phyloP scores from a whole-genome alignment of 306 rosid genomes.

The Mucuna pruriens region DNA sequence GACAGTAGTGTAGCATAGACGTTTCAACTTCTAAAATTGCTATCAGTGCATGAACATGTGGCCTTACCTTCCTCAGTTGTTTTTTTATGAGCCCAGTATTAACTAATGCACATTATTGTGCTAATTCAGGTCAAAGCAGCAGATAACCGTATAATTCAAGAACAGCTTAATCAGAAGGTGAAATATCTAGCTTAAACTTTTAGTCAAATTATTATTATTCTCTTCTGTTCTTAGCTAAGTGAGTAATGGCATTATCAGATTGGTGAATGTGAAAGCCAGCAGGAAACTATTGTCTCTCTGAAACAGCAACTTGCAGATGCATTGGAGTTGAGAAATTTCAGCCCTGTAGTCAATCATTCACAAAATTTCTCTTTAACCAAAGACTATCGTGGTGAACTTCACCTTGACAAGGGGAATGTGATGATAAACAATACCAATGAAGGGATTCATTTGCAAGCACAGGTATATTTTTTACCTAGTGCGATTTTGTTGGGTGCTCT shows the following conservation, averaged over 20 bases:
- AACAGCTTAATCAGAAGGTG: slow-evolving; percentile 92
- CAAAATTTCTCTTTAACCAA: slow-evolving; percentile 45
- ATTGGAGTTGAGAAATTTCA: slow-evolving; percentile 55
- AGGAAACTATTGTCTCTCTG: slow-evolving; percentile 72
- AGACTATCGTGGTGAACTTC: slow-evolving; percentile 43
- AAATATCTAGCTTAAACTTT: slow-evolving; percentile 23
- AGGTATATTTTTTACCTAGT: slow-evolving; percentile 55
- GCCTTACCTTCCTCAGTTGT: slow-evolving; percentile 17
- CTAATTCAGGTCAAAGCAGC: slow-evolving; percentile 84
- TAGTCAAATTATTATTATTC: neutral
- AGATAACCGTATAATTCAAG: slow-evolving; percentile 93
- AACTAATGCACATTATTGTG: slow-evolving; percentile 39
- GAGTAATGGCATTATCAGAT: slow-evolving; percentile 57
- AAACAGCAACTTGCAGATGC: slow-evolving; percentile 84
- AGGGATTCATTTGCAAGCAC: slow-evolving; percentile 54
- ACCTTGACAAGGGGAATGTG: slow-evolving; percentile 45
- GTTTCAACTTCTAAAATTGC: slow-evolving; percentile 32
- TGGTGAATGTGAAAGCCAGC: slow-evolving; percentile 74
- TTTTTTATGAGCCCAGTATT: slow-evolving; percentile 4
- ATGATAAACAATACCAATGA: slow-evolving; percentile 43
- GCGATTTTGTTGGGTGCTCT: slow-evolving; percentile 16
- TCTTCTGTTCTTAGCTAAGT: slow-evolving; percentile 26
- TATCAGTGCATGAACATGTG: slow-evolving; percentile 17
- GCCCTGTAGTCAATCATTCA: slow-evolving; percentile 46
- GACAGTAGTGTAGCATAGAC: slow-evolving; percentile 7